Evolutionary conservation across 2,329 filamentous ascomycete genomes (phyloP).

Genomic region (Fusarium cicatricum): DNA sequence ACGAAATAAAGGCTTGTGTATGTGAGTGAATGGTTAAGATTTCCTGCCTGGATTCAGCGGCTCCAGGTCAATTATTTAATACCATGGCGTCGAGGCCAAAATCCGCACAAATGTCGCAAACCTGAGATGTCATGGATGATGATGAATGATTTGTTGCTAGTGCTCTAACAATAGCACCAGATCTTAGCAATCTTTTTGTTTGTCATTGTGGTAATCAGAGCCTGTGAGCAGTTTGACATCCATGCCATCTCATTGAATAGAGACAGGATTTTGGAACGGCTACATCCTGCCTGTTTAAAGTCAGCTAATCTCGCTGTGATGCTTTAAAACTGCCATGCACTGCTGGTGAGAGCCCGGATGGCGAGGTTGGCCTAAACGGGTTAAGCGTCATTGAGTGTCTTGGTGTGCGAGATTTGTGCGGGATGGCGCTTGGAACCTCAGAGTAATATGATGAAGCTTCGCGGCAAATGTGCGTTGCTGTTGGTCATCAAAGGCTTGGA

Average conservation of each 20-base stretch:
- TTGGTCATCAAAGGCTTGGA: not conserved
- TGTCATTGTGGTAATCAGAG: not conserved
- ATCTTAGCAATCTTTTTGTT: not conserved
- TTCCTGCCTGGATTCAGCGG: slow-evolving; percentile 13
- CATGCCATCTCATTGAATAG: not conserved
- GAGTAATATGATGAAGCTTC: not conserved
- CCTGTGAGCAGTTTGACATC: not conserved
- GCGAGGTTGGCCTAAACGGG: slow-evolving; percentile 1
- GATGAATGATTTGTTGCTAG: slow-evolving; percentile 25
- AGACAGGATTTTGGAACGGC: not conserved
- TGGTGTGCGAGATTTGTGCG: slow-evolving; percentile 4
- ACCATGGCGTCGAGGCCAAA: slow-evolving; percentile 35
- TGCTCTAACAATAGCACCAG: slow-evolving; percentile 3
- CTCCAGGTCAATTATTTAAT: slow-evolving; percentile 28
- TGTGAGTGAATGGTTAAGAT: slow-evolving; percentile 1
- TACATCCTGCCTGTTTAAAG: not conserved
- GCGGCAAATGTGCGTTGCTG: not conserved
- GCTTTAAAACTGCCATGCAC: slow-evolving; percentile 2
- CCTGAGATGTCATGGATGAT: slow-evolving; percentile 21
- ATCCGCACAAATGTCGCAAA: slow-evolving; percentile 50
- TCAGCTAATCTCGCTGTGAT: not conserved
- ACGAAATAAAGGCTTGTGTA: not conserved
- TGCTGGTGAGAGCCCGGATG: not conserved
- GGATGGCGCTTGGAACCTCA: not conserved
- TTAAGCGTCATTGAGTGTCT: slow-evolving; percentile 4